Evolutionary conservation across 2,329 filamentous ascomycete species (phyloP).

Genomic region (Colletotrichum sp.): DNA sequence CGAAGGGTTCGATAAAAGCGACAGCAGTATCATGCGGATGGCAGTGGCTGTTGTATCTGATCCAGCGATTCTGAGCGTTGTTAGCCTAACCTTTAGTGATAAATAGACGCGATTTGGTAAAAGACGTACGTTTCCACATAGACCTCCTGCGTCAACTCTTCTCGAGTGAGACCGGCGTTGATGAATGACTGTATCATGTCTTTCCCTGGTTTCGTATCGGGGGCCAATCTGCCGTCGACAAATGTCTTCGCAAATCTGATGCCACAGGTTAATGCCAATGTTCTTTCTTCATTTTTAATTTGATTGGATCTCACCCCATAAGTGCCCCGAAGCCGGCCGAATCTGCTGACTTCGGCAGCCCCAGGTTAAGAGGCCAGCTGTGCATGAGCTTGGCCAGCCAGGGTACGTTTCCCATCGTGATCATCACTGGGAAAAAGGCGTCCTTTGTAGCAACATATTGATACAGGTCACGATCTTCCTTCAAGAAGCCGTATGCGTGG

Average conservation of each 20-base stretch:
- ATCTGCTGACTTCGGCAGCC: conserved; percentile 28
- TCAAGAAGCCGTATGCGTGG: conserved; percentile 29
- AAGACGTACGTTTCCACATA: conserved; percentile 20
- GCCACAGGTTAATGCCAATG: fast-evolving
- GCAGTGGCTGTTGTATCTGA: conserved; percentile 38
- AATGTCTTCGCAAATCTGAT: conserved; percentile 31
- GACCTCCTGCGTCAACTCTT: conserved; percentile 31
- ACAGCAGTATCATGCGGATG: conserved; percentile 52
- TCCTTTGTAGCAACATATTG: conserved; percentile 23
- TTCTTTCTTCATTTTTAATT: fast-evolving
- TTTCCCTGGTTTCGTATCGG: conserved; percentile 27
- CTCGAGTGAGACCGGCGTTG: conserved; percentile 27
- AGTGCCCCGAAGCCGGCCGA: conserved; percentile 38
- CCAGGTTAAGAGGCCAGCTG: conserved; percentile 20
- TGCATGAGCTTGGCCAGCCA: conserved; percentile 25
- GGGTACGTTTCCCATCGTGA: conserved; percentile 27
- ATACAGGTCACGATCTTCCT: conserved; percentile 27
- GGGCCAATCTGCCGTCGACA: conserved; percentile 29
- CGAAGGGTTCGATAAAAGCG: conserved; percentile 52
- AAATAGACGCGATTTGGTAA: too few relatives aligned
- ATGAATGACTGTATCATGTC: conserved; percentile 38
- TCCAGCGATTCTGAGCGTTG: conserved; percentile 30
- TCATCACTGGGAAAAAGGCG: conserved; percentile 17
- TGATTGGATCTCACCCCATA: conserved; percentile 22
- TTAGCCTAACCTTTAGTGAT: too few relatives aligned